phyloP scores from a whole-genome alignment of 352 stramenopile species.

The Pelagophyceae sp. region DNA sequence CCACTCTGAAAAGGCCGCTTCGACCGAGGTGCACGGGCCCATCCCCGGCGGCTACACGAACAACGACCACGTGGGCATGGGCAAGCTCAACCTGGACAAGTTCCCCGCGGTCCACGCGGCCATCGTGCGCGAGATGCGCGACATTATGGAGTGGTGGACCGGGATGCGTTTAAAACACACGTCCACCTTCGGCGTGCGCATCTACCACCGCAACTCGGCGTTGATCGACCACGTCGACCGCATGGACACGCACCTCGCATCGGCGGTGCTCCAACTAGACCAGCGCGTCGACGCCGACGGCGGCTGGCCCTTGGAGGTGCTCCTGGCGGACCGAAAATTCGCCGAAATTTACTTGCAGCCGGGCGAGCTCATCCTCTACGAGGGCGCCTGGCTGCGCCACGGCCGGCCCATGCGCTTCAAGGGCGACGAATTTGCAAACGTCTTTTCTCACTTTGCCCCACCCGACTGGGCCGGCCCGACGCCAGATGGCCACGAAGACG shows the following conservation, averaged over 20 bases:
- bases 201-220: neutral
- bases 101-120: neutral
- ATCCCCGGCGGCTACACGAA: conserved; percentile 20
- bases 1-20: neutral
- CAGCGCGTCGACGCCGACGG: conserved; percentile 4
- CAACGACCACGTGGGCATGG: conserved; percentile 11
- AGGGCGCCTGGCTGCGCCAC: conserved; percentile 19
- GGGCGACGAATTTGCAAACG: conserved; percentile 12
- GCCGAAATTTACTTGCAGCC: conserved; percentile 16
- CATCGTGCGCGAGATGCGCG: conserved; percentile 6
- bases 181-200: conserved; percentile 12
- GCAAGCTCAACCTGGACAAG: conserved; percentile 13
- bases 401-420: conserved; percentile 17
- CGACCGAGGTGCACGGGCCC: neutral
- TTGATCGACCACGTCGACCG: conserved; percentile 18
- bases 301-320: conserved; percentile 12
- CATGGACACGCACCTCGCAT: conserved; percentile 20
- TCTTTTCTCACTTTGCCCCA: conserved; percentile 15
- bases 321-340: neutral
- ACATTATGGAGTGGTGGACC: conserved; percentile 16
- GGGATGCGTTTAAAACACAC: conserved; percentile 3
- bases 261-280: conserved; percentile 5
- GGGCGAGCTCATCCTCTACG: conserved; percentile 14
- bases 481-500: neutral
- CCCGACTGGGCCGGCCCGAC: conserved; percentile 1